Base-by-base conservation (phyloP, 805 yeast genomes). In the Kazachstania taianensis region DNA sequence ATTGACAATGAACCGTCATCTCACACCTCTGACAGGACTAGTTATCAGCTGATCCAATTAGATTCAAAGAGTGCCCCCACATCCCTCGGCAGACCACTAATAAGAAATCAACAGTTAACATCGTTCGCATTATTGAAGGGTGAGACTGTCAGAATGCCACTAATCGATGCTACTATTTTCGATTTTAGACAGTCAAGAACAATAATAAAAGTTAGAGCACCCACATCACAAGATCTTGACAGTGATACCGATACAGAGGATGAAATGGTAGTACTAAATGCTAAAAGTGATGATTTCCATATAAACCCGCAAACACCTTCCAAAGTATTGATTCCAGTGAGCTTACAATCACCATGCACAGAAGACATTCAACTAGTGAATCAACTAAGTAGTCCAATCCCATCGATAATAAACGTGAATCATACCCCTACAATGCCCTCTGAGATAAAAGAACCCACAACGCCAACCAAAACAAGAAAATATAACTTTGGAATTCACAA, bases 111-210 rank as follows among this genome's bases (percentile, higher is more conserved):
- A 10, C 38, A 38, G 7, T 33, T 52, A 25, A 50, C 55, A 0
- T 57, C 61, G 2, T 58, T 58, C 35, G 59, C 52, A 8, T 35
- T 87, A 32, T 61, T 70, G 39, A 38, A 38, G 16, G 36, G 69
- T 37, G 94, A 87, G 58, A 62, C 73, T 2, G 67, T 83, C 15
- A 61, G 66, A 2, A 61, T 86, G 50, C 92, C 92, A 5, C 67
- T 70, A 37, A 66, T 74, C 28, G 65, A 70, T 31, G 79, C 79
- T 28, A 65, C 82, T 5, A 59, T 75, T 15, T 48, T 87, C 35
- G 89, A 84, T 49, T 69, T 89, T 36, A 75, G 56, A 37, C 52
- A 52, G 28, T 49, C 46, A 5, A 48, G 83, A 45, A 81, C 81
- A n/a, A 74, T 77, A 37, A 51, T 72, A 13, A 59, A 72, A 1